phyloP scores from a whole-genome alignment of 352 stramenopile genomes.

The Stephanocyclus meneghinianus region DNA sequence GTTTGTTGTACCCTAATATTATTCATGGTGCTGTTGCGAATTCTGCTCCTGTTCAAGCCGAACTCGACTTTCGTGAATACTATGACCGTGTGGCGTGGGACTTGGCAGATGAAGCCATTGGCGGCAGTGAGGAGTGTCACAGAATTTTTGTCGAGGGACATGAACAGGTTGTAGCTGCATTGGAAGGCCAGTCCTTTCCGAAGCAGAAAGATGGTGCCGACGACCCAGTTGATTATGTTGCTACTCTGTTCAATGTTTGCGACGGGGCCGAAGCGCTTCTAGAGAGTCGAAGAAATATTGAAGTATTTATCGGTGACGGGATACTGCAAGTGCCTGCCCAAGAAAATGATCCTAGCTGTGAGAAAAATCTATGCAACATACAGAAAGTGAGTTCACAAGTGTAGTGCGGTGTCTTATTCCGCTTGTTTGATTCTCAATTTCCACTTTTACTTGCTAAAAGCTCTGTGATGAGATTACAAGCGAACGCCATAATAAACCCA shows the following conservation, averaged over 20 bases:
- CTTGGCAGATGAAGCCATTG: constrained; percentile 66
- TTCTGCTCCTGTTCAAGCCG: constrained; percentile 87
- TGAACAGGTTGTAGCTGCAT: constrained; percentile 45
- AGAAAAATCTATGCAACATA: constrained; percentile 81
- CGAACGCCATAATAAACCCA: constrained; percentile 35
- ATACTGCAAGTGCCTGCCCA: constrained; percentile 81
- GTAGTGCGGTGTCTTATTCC: neutral
- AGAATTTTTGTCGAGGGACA: constrained; percentile 69
- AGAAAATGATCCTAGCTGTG: constrained; percentile 83
- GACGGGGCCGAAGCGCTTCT: constrained; percentile 30
- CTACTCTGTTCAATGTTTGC: constrained; percentile 81
- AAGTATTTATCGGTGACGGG: constrained; percentile 81
- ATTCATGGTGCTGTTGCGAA: constrained; percentile 90
- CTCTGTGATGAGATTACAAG: constrained; percentile 57
- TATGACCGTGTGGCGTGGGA: constrained; percentile 72
- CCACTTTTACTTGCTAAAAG: constrained; percentile 4
- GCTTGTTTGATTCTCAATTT: neutral
- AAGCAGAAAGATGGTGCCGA: constrained; percentile 6
- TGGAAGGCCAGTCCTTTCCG: constrained; percentile 4
- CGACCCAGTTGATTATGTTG: constrained; percentile 41
- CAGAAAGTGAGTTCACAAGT: constrained; percentile 43
- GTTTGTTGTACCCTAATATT: constrained; percentile 90
- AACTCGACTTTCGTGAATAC: constrained; percentile 82
- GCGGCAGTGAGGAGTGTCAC: constrained; percentile 75
- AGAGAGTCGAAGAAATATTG: constrained; percentile 40